A percentile compares a stretch with the other conserved stretches of the same genome.
Evolutionary conservation across 768 basidiomycete species (phyloP).

Genomic region (Xerocomus brunneocitrinus): DNA sequence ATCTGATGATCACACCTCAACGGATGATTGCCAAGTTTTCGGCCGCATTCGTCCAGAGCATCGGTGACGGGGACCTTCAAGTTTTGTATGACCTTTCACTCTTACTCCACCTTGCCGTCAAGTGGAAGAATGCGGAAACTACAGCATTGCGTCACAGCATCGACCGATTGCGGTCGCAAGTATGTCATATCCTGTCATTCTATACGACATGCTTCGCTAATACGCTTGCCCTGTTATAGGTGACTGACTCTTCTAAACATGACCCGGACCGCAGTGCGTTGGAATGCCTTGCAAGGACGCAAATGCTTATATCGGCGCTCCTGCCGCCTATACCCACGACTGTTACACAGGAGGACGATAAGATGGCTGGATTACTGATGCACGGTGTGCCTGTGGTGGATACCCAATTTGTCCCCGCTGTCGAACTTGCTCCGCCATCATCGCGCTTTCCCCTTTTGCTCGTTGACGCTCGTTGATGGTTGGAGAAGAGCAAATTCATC

Average conservation of each 20-base stretch:
- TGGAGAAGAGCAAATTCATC: conserved; percentile 13
- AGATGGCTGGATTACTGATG: conserved; percentile 42
- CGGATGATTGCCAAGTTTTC: conserved; percentile 39
- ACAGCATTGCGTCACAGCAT: conserved; percentile 28
- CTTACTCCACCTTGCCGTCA: conserved; percentile 39
- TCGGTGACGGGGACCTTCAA: conserved; percentile 32
- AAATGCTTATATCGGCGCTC: conserved; percentile 57
- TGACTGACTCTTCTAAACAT: conserved; percentile 4
- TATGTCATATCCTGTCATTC: conserved; percentile 14
- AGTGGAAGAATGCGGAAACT: conserved; percentile 21
- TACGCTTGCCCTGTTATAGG: conserved; percentile 9
- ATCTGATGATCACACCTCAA: conserved; percentile 34
- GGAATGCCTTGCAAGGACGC: conserved; percentile 52
- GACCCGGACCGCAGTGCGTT: conserved; percentile 29
- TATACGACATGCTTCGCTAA: conserved; percentile 1
- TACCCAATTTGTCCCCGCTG: conserved; percentile 51
- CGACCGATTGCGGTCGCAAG: conserved; percentile 22
- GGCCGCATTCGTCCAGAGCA: conserved; percentile 27
- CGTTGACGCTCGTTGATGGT: conserved; percentile 38
- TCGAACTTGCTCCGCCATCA: conserved; percentile 66
- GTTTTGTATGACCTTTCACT: conserved; percentile 45
- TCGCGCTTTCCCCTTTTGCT: conserved; percentile 73
- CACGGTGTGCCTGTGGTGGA: conserved; percentile 51
- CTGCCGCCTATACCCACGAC: conserved; percentile 38
- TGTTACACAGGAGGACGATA: conserved; percentile 29